A percentile compares a stretch with the other conserved stretches of the same genome.
These are phyloP conservation scores for Alternaria triticina DNA, from an alignment of 2,329 filamentous ascomycete genomes.

Conservation along the genomic window DNA sequence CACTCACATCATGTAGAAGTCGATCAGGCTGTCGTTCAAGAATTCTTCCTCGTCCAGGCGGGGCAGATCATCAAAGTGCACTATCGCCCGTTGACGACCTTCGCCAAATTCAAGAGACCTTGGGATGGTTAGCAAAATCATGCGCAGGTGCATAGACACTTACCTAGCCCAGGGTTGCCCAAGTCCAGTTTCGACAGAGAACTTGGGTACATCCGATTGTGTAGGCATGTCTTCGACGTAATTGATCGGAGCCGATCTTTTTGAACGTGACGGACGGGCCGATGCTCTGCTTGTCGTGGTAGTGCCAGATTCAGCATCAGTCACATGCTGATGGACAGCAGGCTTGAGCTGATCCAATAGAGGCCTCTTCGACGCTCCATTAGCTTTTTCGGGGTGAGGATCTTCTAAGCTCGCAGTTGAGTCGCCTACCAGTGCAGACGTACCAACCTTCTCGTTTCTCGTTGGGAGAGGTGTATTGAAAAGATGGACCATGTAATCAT, in stretches of 20 bases:
- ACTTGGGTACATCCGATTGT: constrained; percentile 17
- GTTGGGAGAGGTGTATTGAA: constrained; percentile 17
- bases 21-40: constrained; percentile 90
- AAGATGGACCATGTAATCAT: constrained; percentile 12
- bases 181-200: constrained; percentile 30
- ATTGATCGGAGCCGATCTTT: constrained; percentile 6
- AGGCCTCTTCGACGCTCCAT: neutral
- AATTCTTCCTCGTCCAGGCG: constrained; percentile 84
- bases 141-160: neutral
- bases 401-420: neutral
- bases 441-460: constrained; percentile 19
- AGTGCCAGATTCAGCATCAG: neutral
- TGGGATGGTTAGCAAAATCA: constrained; percentile 4
- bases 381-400: neutral
- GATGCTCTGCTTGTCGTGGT: neutral
- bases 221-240: neutral
- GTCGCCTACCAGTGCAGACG: constrained; percentile 3
- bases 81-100: constrained; percentile 67
- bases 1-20: constrained; percentile 74
- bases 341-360: neutral
- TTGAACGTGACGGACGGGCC: constrained; percentile 16
- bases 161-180: constrained; percentile 38
- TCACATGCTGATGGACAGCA: neutral
- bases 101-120: constrained; percentile 67
- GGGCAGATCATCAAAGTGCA: constrained; percentile 74